Evolutionary conservation across 139 green algal genomes (phyloP), one percentile per base, ranked within the genome.

Genomic region (Picochlorum sp.): DNA sequence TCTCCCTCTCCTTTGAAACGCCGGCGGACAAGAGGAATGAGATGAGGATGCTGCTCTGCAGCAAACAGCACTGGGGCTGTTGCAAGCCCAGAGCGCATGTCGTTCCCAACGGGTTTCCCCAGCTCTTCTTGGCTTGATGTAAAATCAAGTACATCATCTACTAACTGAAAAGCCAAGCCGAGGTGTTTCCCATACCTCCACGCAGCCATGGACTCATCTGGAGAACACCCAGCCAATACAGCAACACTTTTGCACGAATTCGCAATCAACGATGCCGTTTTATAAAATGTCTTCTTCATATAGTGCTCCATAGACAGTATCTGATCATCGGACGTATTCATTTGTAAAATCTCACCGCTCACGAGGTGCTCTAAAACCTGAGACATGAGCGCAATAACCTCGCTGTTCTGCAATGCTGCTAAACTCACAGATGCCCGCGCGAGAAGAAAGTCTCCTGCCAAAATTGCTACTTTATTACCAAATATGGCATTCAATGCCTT

Each of bases 71-170:
- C 90, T 11, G 94, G 94, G 8, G 90, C 94, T 4, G 94, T 99
- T 28, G 89, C 91, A 7, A 99, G 71, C 0, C 94, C 94, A 37
- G 73, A 82, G 5, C 78, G 74, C 24, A 98, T 68, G 80, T 98
- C 94, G 62, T 89, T 92, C 13, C 95, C 73, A 9, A 87, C 84
- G 0, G 94, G 94, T 82, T 99, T 99, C 37, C 94, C 94, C 56
- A 99, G 78, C 44, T 87, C 71, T 20, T 51, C 61, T 38, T 62
- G 75, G 52, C 64, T 86, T 61, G 74, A 81, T 1, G 85, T 90
- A 64, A 96, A 95, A 83, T 99, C 94, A 60, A 99, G 70, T 13
- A 96, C 54, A 75, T 99, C 94, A 66, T 99, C 94, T 20, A 96
- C 82, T 45, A 98, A 74, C 80, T 98, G 92, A 65, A 98, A 99